These are phyloP conservation scores for Ilyonectria sp. DNA, from an alignment of 2,329 filamentous ascomycete species.

Conservation along the genomic window DNA sequence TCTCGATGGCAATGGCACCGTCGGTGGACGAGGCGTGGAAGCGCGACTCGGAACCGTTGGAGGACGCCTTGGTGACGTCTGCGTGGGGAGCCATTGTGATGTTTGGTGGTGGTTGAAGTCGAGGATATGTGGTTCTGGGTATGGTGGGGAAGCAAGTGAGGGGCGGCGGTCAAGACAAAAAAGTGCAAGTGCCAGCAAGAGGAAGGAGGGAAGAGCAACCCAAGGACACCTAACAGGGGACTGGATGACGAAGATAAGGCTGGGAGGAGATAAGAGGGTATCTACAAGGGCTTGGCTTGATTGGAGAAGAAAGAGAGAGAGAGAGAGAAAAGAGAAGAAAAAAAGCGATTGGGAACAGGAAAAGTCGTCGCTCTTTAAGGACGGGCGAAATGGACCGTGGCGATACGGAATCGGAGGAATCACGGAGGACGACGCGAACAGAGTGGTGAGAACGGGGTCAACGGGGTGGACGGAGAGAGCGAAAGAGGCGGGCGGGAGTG, in stretches of 20 bases:
- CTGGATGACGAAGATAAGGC: conserved; percentile 15
- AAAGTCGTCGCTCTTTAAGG: conserved; percentile 42
- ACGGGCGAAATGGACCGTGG: conserved; percentile 16
- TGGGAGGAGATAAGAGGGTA: conserved; percentile 18
- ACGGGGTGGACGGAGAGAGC: conserved; percentile 13
- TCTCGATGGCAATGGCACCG: conserved; percentile 84
- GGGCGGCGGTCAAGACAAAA: conserved; percentile 10
- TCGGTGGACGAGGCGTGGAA: conserved; percentile 85
- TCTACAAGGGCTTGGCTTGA: conserved; percentile 16
- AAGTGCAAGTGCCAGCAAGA: background rate
- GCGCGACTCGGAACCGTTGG: conserved; percentile 54
- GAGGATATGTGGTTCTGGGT: background rate
- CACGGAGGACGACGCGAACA: conserved; percentile 23
- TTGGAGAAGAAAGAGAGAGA: conserved; percentile 19
- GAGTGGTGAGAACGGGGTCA: conserved; percentile 9
- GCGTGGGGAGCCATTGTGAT: conserved; percentile 73
- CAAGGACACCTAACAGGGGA: background rate
- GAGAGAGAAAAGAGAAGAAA: conserved; percentile 2
- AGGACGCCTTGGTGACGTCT: conserved; percentile 54
- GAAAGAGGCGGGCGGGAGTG: conserved; percentile 25
- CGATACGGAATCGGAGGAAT: conserved; percentile 24
- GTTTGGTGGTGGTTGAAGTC: conserved; percentile 16
- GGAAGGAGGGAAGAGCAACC: conserved; percentile 1
- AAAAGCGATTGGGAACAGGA: conserved; percentile 20
- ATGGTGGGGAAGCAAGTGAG: conserved; percentile 19